Evolutionary conservation across 2,329 filamentous ascomycete species (phyloP).

Genomic region (Stemphylium beticola): DNA sequence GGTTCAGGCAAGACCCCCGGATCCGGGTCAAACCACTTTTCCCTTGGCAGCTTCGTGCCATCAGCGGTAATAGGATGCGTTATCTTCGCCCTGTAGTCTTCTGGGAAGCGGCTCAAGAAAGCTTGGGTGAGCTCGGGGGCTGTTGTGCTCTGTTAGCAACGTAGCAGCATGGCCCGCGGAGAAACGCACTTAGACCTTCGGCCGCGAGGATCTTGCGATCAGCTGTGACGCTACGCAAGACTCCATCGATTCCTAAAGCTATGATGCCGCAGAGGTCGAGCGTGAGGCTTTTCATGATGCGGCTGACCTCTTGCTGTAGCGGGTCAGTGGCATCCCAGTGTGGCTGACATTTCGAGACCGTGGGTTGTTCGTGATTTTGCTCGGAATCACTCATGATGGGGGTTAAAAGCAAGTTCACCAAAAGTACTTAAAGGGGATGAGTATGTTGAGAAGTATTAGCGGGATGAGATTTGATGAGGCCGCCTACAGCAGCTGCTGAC

Average conservation of each 20-base stretch:
- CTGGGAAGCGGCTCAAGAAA: not conserved
- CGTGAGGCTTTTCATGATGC: constrained; percentile 1
- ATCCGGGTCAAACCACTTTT: constrained; percentile 9
- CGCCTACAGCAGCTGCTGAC: not conserved
- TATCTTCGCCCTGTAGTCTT: not conserved
- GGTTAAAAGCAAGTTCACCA: not conserved
- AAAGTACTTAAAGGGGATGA: not conserved
- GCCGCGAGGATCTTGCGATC: constrained; percentile 11
- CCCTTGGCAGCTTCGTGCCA: constrained; percentile 7
- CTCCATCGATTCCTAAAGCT: constrained; percentile 9
- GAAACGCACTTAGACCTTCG: not conserved
- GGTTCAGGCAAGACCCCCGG: constrained; percentile 5
- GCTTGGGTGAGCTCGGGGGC: not conserved
- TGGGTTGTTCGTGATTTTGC: not conserved
- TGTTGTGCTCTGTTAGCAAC: no score
- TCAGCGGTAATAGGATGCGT: not conserved
- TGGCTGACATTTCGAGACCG: not conserved
- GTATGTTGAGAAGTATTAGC: not conserved
- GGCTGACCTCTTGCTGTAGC: constrained; percentile 8
- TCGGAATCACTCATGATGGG: not conserved
- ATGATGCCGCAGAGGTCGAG: constrained; percentile 11
- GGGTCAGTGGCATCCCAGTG: constrained; percentile 5
- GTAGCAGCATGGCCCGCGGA: no score
- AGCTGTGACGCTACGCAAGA: constrained; percentile 12
- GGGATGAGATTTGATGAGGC: constrained; percentile 1